A percentile compares a stretch with the other conserved stretches of the same genome.
Evolutionary conservation across 2,329 filamentous ascomycete species (phyloP).

Genomic region (Geosmithia putterillii): DNA sequence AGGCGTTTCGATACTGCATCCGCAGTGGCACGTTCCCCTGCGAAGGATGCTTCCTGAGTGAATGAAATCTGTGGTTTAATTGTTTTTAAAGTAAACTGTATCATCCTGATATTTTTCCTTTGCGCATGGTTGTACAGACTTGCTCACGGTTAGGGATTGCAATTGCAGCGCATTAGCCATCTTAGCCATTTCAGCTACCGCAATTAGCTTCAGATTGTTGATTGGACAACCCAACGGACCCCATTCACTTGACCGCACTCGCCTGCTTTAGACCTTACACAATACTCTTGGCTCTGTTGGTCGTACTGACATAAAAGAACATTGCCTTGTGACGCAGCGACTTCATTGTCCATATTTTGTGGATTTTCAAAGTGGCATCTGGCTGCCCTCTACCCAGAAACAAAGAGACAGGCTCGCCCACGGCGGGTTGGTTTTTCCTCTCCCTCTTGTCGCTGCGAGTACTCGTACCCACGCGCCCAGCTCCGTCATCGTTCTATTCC

Average conservation of each 20-base stretch:
- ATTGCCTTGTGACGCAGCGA: background rate
- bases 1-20: background rate
- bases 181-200: background rate
- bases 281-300: background rate
- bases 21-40: background rate
- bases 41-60: background rate
- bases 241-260: background rate
- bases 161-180: too few species aligned
- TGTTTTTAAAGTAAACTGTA: background rate
- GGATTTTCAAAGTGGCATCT: background rate
- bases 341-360: background rate
- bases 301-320: background rate
- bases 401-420: background rate
- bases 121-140: too few species aligned
- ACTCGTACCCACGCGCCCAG: background rate
- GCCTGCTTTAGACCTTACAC: background rate
- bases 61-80: too few species aligned
- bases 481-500: background rate
- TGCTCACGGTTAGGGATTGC: too few species aligned
- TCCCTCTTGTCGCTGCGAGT: background rate
- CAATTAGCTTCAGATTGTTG: background rate
- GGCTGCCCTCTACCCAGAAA: background rate
- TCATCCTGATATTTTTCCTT: too few species aligned
- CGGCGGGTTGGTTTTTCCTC: background rate
- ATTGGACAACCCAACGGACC: background rate